Evolutionary conservation across 2,329 filamentous ascomycete species (phyloP), one percentile per base, ranked within the genome.

Genomic region (Microsporum audouinii): DNA sequence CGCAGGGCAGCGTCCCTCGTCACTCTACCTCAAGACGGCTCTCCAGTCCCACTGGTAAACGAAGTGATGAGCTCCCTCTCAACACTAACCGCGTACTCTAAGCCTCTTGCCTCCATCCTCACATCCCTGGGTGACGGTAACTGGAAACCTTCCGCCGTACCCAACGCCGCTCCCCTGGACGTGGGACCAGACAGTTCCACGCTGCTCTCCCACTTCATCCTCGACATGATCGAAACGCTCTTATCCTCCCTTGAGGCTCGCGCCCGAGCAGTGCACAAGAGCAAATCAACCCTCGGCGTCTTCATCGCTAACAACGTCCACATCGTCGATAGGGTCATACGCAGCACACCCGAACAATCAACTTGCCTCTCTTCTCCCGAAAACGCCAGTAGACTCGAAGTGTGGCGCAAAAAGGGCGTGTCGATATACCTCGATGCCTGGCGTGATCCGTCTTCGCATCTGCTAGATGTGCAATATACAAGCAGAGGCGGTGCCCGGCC

Each of bases 401-500:
- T 80, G 57, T 96, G 89, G 88, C 87, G 89, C 66, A 97, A 96
- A 76, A 90, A 89, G 71, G 88, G 89, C 7, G 88, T 87, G 2
- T 82, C 84, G 56, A 81, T 88, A 63, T 99, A 97, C 72, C 84
- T 90, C 7, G 88, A 94, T 61, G 83, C 88, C 27, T 97, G 91
- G 86, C 89, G 88, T 66, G 92, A 96, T 69, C 84, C 91, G 4
- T 92, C 89, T 1, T 84, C 87, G 41, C 84, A 90, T 69, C 82
- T 97, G 4, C 86, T 95, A 63, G 94, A 97, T 71, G 89, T 92
- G 17, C 91, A 95, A 66, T 91, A 96, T 75, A 97, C 92, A 0
- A 94, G 86, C 71, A 86, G 89, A 43, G 77, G 79, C 29, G 67
- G 68, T 17, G 76, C 84, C 58, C 85, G 91, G 17, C 89, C 91